Evolutionary conservation across 2,329 filamentous ascomycete species (phyloP).

Genomic region (Claviceps digitariae): DNA sequence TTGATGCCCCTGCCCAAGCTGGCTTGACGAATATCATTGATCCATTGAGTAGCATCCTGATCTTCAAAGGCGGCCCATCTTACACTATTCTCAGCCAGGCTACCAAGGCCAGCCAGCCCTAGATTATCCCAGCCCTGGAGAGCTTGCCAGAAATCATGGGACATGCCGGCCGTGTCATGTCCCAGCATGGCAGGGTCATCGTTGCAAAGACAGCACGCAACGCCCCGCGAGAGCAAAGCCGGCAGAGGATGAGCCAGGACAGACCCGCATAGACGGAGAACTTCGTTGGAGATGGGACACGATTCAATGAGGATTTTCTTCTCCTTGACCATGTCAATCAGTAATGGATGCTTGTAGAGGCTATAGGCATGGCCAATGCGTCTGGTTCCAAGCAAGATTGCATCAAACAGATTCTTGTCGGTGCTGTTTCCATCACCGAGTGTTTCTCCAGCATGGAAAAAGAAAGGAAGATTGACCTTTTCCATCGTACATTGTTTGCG

Average conservation of each 20-base stretch:
- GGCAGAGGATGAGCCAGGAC: conserved; percentile 71
- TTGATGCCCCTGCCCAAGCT: conserved; percentile 58
- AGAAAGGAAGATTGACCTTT: conserved; percentile 75
- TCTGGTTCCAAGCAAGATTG: conserved; percentile 71
- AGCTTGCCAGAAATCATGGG: conserved; percentile 85
- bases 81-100: conserved; percentile 83
- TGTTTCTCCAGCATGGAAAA: conserved; percentile 88
- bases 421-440: conserved; percentile 60
- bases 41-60: conserved; percentile 56
- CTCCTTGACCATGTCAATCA: conserved; percentile 80
- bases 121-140: conserved; percentile 87
- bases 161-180: conserved; percentile 68
- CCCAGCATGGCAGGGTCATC: conserved; percentile 85
- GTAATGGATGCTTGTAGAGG: conserved; percentile 79
- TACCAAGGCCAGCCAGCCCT: conserved; percentile 72
- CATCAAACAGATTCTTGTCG: conserved; percentile 78
- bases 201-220: conserved; percentile 73
- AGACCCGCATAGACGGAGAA: conserved; percentile 63
- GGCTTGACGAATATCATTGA: conserved; percentile 57
- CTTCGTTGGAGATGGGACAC: conserved; percentile 84
- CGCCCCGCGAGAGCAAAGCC: conserved; percentile 70
- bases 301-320: conserved; percentile 79
- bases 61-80: conserved; percentile 85
- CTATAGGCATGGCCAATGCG: conserved; percentile 85
- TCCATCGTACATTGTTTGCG: conserved; percentile 68